Evolutionary conservation across 768 basidiomycete genomes (phyloP).

Genomic region (Clathrus columnatus): DNA sequence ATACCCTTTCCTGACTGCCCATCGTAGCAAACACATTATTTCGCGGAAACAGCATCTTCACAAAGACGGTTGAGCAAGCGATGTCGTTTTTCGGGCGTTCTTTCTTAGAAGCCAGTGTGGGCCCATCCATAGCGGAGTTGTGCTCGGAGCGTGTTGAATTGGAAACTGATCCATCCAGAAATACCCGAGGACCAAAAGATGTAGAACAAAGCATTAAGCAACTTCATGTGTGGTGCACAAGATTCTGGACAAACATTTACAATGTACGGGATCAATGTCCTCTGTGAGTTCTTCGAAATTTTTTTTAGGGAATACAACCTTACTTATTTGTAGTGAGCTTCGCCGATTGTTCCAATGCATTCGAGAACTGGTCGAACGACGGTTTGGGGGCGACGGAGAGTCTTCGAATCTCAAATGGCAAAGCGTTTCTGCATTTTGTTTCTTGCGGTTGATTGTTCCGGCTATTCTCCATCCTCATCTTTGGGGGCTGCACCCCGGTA

Average conservation of each 20-base stretch:
- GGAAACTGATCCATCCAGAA: conserved; percentile 73
- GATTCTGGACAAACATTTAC: conserved; percentile 78
- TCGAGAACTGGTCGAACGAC: conserved; percentile 59
- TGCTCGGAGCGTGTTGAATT: conserved; percentile 67
- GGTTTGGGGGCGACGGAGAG: conserved; percentile 28
- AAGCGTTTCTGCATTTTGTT: conserved; percentile 83
- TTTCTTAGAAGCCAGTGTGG: conserved; percentile 77
- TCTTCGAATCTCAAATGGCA: conserved; percentile 62
- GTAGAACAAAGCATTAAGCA: conserved; percentile 58
- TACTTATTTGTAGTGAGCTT: conserved; percentile 47
- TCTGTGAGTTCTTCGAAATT: conserved; percentile 37
- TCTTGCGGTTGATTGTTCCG: conserved; percentile 83
- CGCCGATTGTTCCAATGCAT: conserved; percentile 60
- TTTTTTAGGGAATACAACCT: conserved; percentile 9
- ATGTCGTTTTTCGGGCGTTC: conserved; percentile 76
- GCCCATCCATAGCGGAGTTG: conserved; percentile 56
- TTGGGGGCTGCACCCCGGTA: conserved; percentile 71
- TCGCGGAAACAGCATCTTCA: conserved; percentile 44
- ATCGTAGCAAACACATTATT: conserved; percentile 63
- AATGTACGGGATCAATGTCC: conserved; percentile 66
- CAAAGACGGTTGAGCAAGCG: conserved; percentile 63
- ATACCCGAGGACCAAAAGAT: conserved; percentile 50
- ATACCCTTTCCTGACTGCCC: conserved; percentile 4
- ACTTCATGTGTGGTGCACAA: conserved; percentile 69
- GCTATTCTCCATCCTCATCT: conserved; percentile 84